Evolutionary conservation across 768 basidiomycete genomes (phyloP).

Genomic region (Lentinus brumalis): DNA sequence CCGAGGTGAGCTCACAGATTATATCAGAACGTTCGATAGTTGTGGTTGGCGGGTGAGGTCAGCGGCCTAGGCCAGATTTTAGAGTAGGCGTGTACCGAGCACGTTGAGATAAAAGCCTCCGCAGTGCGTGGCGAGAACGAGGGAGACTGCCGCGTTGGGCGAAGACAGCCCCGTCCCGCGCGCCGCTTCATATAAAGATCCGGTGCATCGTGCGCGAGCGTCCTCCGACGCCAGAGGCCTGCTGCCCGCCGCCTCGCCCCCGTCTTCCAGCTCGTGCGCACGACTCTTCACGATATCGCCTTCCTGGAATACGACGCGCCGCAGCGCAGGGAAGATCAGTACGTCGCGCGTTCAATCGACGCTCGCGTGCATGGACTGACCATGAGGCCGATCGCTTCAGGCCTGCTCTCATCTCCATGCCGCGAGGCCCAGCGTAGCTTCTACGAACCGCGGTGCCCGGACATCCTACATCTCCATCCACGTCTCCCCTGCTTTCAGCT

Average conservation of each 20-base stretch:
- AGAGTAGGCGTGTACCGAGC: neutral
- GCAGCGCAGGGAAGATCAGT: constrained; percentile 12
- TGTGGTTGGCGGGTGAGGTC: neutral
- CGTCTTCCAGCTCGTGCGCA: constrained; percentile 4
- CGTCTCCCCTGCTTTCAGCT: constrained; percentile 1
- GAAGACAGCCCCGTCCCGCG: constrained; percentile 11
- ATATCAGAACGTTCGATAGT: constrained; percentile 7
- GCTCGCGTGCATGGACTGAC: constrained; percentile 21
- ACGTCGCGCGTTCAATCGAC: constrained; percentile 8
- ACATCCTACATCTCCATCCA: constrained; percentile 12
- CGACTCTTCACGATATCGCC: constrained; percentile 1
- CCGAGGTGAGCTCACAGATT: constrained; percentile 2
- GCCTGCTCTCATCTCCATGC: constrained; percentile 19
- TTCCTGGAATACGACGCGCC: constrained; percentile 8
- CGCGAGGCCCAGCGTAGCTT: constrained; percentile 12
- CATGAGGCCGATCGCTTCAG: constrained; percentile 23
- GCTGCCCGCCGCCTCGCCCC: constrained; percentile 17
- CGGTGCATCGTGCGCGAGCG: constrained; percentile 28
- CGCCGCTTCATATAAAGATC: constrained; percentile 31
- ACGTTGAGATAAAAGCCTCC: constrained; percentile 13
- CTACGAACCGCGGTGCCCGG: constrained; percentile 6
- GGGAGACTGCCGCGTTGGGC: constrained; percentile 10
- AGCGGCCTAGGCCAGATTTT: constrained; percentile 8
- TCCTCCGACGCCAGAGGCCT: constrained; percentile 19
- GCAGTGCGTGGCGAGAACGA: constrained; percentile 17